Conservation (phyloP, 2,329 filamentous ascomycete genomes). For the Monosporascus sp. region DNA sequence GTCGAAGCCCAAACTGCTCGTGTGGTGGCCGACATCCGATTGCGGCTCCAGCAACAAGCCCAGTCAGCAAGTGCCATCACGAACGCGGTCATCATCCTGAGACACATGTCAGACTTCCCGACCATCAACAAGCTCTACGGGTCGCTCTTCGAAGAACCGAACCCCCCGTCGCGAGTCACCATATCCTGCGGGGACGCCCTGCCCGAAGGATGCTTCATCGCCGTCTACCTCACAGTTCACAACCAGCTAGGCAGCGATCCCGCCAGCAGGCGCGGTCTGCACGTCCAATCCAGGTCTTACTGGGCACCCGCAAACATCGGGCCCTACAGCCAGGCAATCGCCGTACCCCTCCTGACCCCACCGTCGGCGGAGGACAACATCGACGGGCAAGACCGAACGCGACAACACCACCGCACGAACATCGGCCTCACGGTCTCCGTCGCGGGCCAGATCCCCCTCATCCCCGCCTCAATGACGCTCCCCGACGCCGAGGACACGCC, state of each 20-base stretch:
- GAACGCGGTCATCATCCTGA: conserved; percentile 63
- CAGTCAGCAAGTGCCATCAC: conserved; percentile 41
- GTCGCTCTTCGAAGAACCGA: conserved; percentile 67
- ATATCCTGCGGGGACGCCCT: conserved; percentile 69
- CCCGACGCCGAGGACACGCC: conserved; percentile 38
- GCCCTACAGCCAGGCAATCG: conserved; percentile 87
- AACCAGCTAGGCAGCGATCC: conserved; percentile 9
- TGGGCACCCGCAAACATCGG: conserved; percentile 98
- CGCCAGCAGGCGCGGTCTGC: conserved; percentile 54
- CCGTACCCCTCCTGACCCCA: conserved; percentile 35
- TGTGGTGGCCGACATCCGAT: conserved; percentile 41
- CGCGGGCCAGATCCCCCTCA: conserved; percentile 86
- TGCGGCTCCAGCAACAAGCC: conserved; percentile 30
- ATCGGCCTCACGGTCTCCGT: conserved; percentile 49
- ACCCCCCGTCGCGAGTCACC: conserved; percentile 80
- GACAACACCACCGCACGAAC: conserved; percentile 18
- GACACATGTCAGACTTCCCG: conserved; percentile 74
- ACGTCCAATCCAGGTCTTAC: conserved; percentile 90
- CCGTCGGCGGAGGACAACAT: conserved; percentile 23
- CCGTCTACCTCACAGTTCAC: conserved; percentile 50
- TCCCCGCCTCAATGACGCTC: conserved; percentile 72
- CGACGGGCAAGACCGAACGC: conserved; percentile 13
- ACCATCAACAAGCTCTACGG: conserved; percentile 72
- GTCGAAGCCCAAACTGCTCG: conserved; percentile 44
- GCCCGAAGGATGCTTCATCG: conserved; percentile 51